Evolutionary conservation across 495 filamentous ascomycete genomes (phyloP), one percentile per base, ranked within the genome.

Genomic region (Jackrogersella minutella): DNA sequence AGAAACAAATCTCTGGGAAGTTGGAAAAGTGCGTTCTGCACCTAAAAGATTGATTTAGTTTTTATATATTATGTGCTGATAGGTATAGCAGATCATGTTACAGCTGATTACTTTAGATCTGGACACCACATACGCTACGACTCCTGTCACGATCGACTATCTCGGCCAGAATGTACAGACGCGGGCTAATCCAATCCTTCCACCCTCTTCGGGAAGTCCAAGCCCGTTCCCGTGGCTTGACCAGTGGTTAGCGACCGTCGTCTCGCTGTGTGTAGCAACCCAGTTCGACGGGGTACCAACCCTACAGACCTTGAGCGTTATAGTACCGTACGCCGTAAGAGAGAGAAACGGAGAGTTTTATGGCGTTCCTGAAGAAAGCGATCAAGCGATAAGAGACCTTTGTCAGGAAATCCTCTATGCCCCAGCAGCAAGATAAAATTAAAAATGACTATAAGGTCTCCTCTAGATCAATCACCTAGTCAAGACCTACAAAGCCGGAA

Each of bases 141-240:
- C 6, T 50, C 1, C 5, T 28, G 10, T 11, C 1, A 3, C 2
- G n/a, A 14, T 62, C 37, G n/a, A 46, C 5, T 46, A 49, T 50
- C 17, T 46, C 22, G 60, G 60, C 19, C 7, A 56, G 14, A 13
- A 13, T 5, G 14, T 56, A n/a, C 1, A n/a, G 16, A 56, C 50
- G 3, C 10, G 17, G 4, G 60, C 50, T 11, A 34, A 13, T 9
- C 2, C 31, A 21, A 64, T 64, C 13, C 16, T 49, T 16, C 50
- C 59, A 37, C 11, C 19, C 2, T 4, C 0, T 14, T 0, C 13
- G 1, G 37, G 14, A n/a, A 7, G 0, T 1, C 40, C 33, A 5
- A 19, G 17, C 0, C 59, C 59, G 24, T 64, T 19, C 36, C 51
- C 51, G 16, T 64, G 61, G 61, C 51, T 57, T 50, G 61, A 64